These are phyloP conservation scores for Rusavskia elegans DNA, from an alignment of 495 filamentous ascomycete genomes.

Conservation along the genomic window DNA sequence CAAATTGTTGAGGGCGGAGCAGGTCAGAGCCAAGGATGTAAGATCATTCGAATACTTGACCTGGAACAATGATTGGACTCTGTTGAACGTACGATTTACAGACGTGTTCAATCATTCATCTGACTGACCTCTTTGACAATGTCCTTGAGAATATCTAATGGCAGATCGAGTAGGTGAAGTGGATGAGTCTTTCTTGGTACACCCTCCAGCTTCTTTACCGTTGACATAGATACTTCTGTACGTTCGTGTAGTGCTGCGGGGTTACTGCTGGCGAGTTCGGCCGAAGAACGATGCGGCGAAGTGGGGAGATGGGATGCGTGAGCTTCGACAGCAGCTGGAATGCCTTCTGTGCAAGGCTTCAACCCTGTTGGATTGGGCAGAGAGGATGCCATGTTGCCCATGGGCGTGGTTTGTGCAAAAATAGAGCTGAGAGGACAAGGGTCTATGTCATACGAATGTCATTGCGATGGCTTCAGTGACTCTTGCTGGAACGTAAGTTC, in stretches of 20 bases:
- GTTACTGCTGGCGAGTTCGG: too few relatives aligned
- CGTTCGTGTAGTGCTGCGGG: too few relatives aligned
- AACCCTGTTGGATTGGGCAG: not conserved
- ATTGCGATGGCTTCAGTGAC: too few relatives aligned
- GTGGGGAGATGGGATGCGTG: too few relatives aligned
- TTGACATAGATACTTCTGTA: too few relatives aligned
- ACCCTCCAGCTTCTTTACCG: too few relatives aligned
- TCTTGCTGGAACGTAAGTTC: too few relatives aligned
- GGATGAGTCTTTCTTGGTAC: slow-evolving; percentile 19
- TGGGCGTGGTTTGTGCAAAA: not conserved
- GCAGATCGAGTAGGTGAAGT: slow-evolving; percentile 59
- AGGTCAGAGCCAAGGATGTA: slow-evolving; percentile 65
- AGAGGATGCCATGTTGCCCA: not conserved
- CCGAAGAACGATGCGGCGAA: not conserved
- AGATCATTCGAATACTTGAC: slow-evolving; percentile 80
- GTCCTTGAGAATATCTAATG: slow-evolving; percentile 71
- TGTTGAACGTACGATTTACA: not conserved
- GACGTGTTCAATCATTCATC: not conserved
- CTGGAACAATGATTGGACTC: slow-evolving; percentile 25
- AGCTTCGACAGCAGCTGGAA: too few relatives aligned
- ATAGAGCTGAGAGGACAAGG: too few relatives aligned
- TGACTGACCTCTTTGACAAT: slow-evolving; percentile 71
- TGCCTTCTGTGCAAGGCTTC: too few relatives aligned
- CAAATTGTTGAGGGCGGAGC: slow-evolving; percentile 68
- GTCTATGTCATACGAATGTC: too few relatives aligned